Conservation (phyloP, 257 asterid genomes). For the Echites panduratus region DNA sequence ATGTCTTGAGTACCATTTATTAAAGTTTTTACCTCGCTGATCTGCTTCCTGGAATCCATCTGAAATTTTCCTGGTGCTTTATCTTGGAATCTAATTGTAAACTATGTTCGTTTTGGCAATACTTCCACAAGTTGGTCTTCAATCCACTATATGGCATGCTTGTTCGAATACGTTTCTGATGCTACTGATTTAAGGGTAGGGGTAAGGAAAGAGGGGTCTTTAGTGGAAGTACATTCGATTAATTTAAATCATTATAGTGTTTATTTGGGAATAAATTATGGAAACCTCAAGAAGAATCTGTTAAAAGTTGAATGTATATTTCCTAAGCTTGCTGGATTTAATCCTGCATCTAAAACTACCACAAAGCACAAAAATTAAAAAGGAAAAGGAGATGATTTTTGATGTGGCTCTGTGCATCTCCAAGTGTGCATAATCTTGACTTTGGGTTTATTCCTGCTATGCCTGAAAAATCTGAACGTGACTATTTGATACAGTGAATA, state of each 20-base stretch:
- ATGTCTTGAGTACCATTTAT: constrained; percentile 3
- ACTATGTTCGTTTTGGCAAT: background rate
- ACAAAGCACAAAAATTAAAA: too few relatives aligned
- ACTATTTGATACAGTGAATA: background rate
- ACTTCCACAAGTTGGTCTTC: background rate
- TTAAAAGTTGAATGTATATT: background rate
- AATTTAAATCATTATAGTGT: background rate
- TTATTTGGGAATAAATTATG: background rate
- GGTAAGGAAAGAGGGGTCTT: background rate
- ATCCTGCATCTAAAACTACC: too few relatives aligned
- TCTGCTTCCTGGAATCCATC: constrained; percentile 6
- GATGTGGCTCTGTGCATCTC: background rate
- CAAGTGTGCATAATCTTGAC: background rate
- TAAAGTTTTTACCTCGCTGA: constrained; percentile 11
- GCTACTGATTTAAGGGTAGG: background rate
- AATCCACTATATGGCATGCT: background rate
- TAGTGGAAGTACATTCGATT: background rate
- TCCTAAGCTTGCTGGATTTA: background rate
- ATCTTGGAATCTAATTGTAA: background rate
- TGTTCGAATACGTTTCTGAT: background rate
- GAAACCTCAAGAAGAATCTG: background rate
- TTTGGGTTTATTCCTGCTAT: background rate
- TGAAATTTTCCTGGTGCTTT: background rate
- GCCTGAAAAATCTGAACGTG: background rate
- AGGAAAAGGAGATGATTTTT: background rate